Base-by-base conservation (phyloP, 257 asterid genomes). In the Gentiana straminea region DNA sequence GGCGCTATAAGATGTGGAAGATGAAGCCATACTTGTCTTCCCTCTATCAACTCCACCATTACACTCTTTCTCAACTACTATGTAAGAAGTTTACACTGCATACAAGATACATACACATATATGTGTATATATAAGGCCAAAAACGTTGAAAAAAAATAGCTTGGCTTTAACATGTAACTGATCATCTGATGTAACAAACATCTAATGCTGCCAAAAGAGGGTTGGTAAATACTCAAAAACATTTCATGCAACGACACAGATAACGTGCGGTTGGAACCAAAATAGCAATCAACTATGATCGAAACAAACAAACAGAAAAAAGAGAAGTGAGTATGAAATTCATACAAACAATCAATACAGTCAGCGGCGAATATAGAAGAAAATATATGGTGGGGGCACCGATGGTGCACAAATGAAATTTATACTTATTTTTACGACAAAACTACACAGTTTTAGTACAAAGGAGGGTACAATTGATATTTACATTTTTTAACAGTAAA, bases 51-150 rank as follows among this genome's bases (percentile, higher is more conserved):
- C 68, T 60, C 58, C 73, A 49, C 64, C 77, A 36, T 63, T 35
- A 49, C 61, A 55, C 10, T 79, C 80, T 62, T 70, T 70, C 65
- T 79, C 82, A 53, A 61, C 67, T 65, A 62, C 52, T 56, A 63
- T 55, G 13, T 49, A 36, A 62, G 49, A 56, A 13, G 41, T 13
- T 54, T 67, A 39, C 59, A 41, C 51, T 51, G 48, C 64, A 63
- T 58, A 13, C 8, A 8, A 24, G 4, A 57, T 24, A 24, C 24
- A 24, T 24, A 0, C 24, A 24, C 24, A 24, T 24, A 24, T 24
- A 24, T 24, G 24, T 24, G 24, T 24, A 8, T 24, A 34, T 34
- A 35, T 15, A 48, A 33, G 54, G 38, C 10, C 44, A 39, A 52
- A 52, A 52, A 33, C 33, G 24, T 34, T 3, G 35, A 33, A 56